Evolutionary conservation across 768 basidiomycete genomes (phyloP), one percentile per base, ranked within the genome.

Genomic region (Agrocybe praecox): DNA sequence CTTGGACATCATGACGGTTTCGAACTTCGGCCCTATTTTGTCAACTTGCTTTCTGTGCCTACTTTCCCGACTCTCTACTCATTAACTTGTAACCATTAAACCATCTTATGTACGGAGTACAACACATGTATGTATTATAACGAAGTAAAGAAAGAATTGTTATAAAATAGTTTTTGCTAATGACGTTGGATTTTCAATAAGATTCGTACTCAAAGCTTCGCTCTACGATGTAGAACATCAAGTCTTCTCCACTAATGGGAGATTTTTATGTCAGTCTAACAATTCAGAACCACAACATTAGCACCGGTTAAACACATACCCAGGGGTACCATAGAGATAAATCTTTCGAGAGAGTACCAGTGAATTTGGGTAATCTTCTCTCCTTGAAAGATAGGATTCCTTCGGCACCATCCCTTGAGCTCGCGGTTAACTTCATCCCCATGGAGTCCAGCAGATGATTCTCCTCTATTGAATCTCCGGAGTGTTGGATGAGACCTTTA

Each of bases 361-460:
- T 64, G 56, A 85, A 83, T 43, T 72, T 76, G 2, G 78, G 77
- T 6, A 63, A 46, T 12, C 84, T 69, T 57, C 72, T 75, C 59
- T 84, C 77, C 56, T 67, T 78, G 69, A 85, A 86, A 0, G 84
- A 72, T 8, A 57, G 60, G 7, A 74, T 74, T 3, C 83, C 84
- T 56, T 85, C 84, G 14, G 64, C 66, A 0, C 74, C 79, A 58
- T 85, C 84, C 9, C 59, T 61, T 6, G 73, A 70, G 18, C 57
- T 64, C 0, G 67, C 80, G 0, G 80, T 60, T 21, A 78, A 61
- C 22, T 74, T 69, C 21, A 85, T 77, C 6, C 74, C 78, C 15
- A 77, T 68, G 10, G 84, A 85, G 58, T 85, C 84, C 17, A 79
- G 62, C 2, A 84, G 62, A 54, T 85, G 83, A 56, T 81, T 82